Percentiles rank a stretch among this genome's conserved stretches.
Evolutionary conservation across 805 yeast species (phyloP).

Genomic region (Priceomyces fermenticarens): DNA sequence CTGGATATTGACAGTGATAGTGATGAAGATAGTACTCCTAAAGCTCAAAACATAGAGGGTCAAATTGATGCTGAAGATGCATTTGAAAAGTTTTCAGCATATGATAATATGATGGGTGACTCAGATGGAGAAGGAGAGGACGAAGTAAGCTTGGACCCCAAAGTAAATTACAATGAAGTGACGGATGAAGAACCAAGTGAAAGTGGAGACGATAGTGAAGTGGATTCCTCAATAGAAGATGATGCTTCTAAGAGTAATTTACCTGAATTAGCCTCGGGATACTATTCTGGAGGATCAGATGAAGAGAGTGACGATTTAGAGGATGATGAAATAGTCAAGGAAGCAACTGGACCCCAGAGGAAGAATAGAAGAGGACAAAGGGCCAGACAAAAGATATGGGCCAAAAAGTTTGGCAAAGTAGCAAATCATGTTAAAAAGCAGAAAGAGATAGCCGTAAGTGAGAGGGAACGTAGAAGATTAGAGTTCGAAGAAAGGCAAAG

Average conservation of each 20-base stretch:
- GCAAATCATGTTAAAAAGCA: slow-evolving; percentile 84
- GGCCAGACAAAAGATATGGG: slow-evolving; percentile 97
- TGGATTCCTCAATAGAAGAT: slow-evolving; percentile 3
- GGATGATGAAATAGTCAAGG: slow-evolving; percentile 49
- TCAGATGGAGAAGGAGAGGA: slow-evolving; percentile 39
- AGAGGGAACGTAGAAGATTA: slow-evolving; percentile 54
- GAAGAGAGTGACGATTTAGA: slow-evolving; percentile 43
- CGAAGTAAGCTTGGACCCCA: slow-evolving; percentile 28
- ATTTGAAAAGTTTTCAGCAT: slow-evolving; percentile 30
- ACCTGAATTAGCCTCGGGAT: slow-evolving; percentile 78
- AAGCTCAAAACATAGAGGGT: slow-evolving; percentile 10
- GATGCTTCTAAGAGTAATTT: slow-evolving; percentile 32
- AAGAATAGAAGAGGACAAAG: slow-evolving; percentile 96
- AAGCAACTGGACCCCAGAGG: slow-evolving; percentile 48
- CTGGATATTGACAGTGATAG: slow-evolving; percentile 8
- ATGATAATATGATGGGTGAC: slow-evolving; percentile 40
- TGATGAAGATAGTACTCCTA: slow-evolving; percentile 14
- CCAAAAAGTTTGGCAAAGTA: slow-evolving; percentile 72
- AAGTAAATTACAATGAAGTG: slow-evolving; percentile 52
- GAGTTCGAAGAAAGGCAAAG: slow-evolving; percentile 73
- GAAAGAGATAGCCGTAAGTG: slow-evolving; percentile 49
- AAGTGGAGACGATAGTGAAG: slow-evolving; percentile 18
- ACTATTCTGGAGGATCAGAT: slow-evolving; percentile 81
- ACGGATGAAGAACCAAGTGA: slow-evolving; percentile 65
- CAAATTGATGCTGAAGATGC: slow-evolving; percentile 22